Evolutionary conservation across 257 asterid species (phyloP).

Genomic region (Scutellaria galericulata): DNA sequence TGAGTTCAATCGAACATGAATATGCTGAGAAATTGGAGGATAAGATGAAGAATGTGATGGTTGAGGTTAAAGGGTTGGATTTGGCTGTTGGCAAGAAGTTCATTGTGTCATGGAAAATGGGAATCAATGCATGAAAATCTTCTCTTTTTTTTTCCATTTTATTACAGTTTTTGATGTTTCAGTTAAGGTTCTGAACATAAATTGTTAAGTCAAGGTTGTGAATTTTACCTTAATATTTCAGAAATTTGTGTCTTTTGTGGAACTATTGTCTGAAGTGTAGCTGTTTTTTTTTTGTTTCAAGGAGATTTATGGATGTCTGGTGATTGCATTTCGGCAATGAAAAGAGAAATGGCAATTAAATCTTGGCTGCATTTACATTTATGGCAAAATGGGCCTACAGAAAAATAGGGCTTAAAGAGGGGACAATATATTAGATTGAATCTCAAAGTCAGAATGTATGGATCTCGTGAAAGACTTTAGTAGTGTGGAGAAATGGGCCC

Average conservation of each 20-base stretch:
- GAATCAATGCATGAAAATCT: constrained; percentile 40
- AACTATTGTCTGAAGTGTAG: neutral
- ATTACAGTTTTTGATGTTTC: neutral
- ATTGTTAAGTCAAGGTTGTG: neutral
- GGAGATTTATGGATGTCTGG: neutral
- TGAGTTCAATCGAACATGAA: constrained; percentile 44
- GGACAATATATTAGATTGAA: neutral
- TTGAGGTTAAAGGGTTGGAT: constrained; percentile 68
- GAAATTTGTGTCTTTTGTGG: too few relatives aligned
- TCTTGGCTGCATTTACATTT: too few relatives aligned
- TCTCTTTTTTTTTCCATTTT: neutral
- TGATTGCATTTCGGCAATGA: too few relatives aligned
- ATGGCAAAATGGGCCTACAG: constrained; percentile 9
- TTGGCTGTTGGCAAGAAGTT: constrained; percentile 71
- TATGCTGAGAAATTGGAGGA: constrained; percentile 43
- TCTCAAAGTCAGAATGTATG: constrained; percentile 6
- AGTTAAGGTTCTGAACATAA: constrained; percentile 29
- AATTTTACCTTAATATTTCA: neutral
- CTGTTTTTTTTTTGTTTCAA: neutral
- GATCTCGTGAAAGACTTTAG: constrained; percentile 28
- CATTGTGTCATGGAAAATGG: constrained; percentile 70
- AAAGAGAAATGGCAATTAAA: too few relatives aligned
- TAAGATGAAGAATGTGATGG: constrained; percentile 61
- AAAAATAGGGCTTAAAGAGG: neutral
- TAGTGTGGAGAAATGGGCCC: constrained; percentile 20